Evolutionary conservation across 2,329 filamentous ascomycete genomes (phyloP), one percentile per base, ranked within the genome.

Genomic region (Claviceps capensis): DNA sequence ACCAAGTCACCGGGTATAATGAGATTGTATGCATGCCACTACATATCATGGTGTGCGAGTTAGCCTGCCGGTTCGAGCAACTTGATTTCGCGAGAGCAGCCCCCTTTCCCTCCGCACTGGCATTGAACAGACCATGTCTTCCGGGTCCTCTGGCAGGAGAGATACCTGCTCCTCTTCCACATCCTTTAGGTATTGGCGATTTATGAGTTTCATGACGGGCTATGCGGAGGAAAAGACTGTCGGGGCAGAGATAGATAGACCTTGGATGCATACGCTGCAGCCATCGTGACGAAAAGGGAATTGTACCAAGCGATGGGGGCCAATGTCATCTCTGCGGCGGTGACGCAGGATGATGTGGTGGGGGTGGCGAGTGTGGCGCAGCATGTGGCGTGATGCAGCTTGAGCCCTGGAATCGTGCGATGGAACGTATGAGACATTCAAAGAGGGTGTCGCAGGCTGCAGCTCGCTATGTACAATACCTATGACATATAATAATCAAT

Each of bases 11-110:
- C 70, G 52, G 71, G 63, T 9, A 72, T 66, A 59, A 82, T 79
- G 54, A 82, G 70, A 65, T 81, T 81, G 63, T 81, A 79, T 58
- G 76, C 76, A 56, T 81, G 77, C 78, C 78, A 81, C 73, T 71
- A 50, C 38, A 40, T 30, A 43, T 41, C 9, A 11, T 11, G 8
- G 40, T 14, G 14, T 30, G 40, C n/a, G 8, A 43, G 51, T 53
- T 45, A 57, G 52, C 52, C 45, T 6, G 16, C 46, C 11, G 17
- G 36, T 51, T 52, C 53, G 42, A 36, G 37, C 43, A 45, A 46
- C 30, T 51, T 26, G 41, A 46, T 49, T 17, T 26, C 11, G 9
- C 30, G 43, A 45, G 50, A 37, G 26, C 44, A 48, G 51, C 40
- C 42, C 30, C 30, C 30, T 34, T 34, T 34, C 30, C 9, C 30